A percentile compares a stretch with the other conserved stretches of the same genome.
Conservation (phyloP, 1,139 yeast species). For the Yamadazyma dushanensis region DNA sequence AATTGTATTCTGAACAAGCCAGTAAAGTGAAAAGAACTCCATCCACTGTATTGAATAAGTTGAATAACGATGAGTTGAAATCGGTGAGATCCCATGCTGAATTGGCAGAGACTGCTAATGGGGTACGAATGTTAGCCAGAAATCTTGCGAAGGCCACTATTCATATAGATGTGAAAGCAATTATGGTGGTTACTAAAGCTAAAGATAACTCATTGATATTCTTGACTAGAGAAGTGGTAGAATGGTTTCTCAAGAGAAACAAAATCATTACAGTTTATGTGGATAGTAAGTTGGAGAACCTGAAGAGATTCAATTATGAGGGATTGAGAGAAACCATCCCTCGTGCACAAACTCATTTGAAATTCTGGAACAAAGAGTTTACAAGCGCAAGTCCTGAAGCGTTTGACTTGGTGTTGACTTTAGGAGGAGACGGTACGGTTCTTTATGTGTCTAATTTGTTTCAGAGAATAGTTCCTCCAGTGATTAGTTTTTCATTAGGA, state of each 20-base stretch:
- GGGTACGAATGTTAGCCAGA: constrained; percentile 76
- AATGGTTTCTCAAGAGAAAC: constrained; percentile 60
- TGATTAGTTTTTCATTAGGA: constrained; percentile 78
- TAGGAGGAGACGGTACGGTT: constrained; percentile 93
- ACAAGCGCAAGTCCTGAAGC: constrained; percentile 56
- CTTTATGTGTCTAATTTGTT: constrained; percentile 75
- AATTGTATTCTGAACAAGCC: constrained; percentile 31
- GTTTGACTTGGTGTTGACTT: constrained; percentile 74
- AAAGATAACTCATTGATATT: constrained; percentile 75
- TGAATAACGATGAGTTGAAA: constrained; percentile 40
- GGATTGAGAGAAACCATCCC: constrained; percentile 42
- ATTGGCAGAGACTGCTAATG: constrained; percentile 82
- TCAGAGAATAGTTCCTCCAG: constrained; percentile 84
- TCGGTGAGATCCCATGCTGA: constrained; percentile 68
- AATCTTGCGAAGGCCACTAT: constrained; percentile 74
- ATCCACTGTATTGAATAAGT: constrained; percentile 32
- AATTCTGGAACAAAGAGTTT: constrained; percentile 67
- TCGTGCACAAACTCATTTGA: constrained; percentile 42
- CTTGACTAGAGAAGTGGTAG: constrained; percentile 74
- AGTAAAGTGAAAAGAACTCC: constrained; percentile 19
- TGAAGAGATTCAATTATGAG: constrained; percentile 60
- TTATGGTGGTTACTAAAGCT: constrained; percentile 84
- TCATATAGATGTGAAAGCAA: constrained; percentile 64
- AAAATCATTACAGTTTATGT: constrained; percentile 64
- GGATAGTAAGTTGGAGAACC: constrained; percentile 60